Conservation (phyloP, 495 filamentous ascomycete genomes). For the Neurospora intermedia region DNA sequence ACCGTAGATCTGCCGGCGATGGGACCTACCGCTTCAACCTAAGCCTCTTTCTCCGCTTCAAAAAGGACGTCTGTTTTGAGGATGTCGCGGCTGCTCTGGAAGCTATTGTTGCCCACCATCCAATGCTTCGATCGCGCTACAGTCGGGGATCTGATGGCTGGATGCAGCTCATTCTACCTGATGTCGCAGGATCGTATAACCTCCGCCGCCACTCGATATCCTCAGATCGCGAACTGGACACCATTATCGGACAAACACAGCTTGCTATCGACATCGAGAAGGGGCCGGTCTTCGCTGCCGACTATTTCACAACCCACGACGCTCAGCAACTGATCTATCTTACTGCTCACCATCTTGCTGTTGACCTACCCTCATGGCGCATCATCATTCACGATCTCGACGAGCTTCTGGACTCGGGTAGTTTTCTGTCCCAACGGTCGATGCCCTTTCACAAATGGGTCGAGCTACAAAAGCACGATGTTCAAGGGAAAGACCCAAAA, state of each 20-base stretch:
- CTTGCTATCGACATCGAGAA: constrained; percentile 28
- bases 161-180: constrained; percentile 30
- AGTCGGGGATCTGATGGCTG: constrained; percentile 25
- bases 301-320: constrained; percentile 41
- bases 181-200: constrained; percentile 29
- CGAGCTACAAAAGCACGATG: constrained; percentile 27
- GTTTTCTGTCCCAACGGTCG: constrained; percentile 24
- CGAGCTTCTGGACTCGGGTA: constrained; percentile 44
- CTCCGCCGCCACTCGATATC: constrained; percentile 25
- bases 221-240: constrained; percentile 29
- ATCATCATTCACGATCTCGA: constrained; percentile 59
- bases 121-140: constrained; percentile 67
- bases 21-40: constrained; percentile 64
- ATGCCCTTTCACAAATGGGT: constrained; percentile 59
- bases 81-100: constrained; percentile 45
- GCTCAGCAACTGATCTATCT: constrained; percentile 48
- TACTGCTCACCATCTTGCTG: constrained; percentile 55
- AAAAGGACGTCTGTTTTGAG: constrained; percentile 32
- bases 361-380: constrained; percentile 63
- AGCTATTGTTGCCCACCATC: constrained; percentile 50
- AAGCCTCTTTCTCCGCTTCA: constrained; percentile 52
- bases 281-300: constrained; percentile 36
- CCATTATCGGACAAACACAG: constrained; percentile 28
- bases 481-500: constrained; percentile 14
- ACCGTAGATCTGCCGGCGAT: constrained; percentile 30